Conservation (phyloP, 75 land plant species). For the Cunninghamia lanceolata region DNA sequence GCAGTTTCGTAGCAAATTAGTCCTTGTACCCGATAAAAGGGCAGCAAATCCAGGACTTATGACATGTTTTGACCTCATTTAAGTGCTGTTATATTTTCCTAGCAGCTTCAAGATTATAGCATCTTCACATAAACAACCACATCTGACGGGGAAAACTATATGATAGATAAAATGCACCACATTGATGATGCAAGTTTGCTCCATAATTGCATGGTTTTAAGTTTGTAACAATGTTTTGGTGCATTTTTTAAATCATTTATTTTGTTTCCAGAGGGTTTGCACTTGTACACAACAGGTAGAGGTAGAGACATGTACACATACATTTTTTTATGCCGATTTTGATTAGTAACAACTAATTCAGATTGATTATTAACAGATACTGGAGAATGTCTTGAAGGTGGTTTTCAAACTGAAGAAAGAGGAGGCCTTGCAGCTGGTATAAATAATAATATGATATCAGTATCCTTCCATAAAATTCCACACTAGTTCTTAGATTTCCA, state of each 20-base stretch:
- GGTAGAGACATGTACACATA: background rate
- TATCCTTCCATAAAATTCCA: background rate
- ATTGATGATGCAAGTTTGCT: background rate
- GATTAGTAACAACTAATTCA: background rate
- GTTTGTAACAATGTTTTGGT: background rate
- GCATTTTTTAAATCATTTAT: background rate
- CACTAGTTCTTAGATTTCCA: too few species aligned
- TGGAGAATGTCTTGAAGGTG: slow-evolving; percentile 36
- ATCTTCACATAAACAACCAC: background rate
- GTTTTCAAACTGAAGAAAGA: slow-evolving; percentile 43
- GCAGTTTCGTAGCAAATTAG: background rate
- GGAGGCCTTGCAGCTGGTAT: slow-evolving; percentile 23
- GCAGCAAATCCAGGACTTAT: background rate
- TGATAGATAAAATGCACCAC: background rate
- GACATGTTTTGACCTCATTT: background rate
- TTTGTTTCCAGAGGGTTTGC: background rate
- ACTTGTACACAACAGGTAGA: background rate
- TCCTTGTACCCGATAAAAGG: background rate
- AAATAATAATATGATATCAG: background rate
- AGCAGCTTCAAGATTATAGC: background rate
- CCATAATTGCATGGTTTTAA: background rate
- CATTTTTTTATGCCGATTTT: background rate
- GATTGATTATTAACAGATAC: slow-evolving; percentile 24
- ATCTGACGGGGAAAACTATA: background rate
- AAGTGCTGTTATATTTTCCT: background rate